A percentile compares a stretch with the other conserved stretches of the same genome.
phyloP scores from a whole-genome alignment of 345 rosid species.

The Eucalyptus tenuipes region DNA sequence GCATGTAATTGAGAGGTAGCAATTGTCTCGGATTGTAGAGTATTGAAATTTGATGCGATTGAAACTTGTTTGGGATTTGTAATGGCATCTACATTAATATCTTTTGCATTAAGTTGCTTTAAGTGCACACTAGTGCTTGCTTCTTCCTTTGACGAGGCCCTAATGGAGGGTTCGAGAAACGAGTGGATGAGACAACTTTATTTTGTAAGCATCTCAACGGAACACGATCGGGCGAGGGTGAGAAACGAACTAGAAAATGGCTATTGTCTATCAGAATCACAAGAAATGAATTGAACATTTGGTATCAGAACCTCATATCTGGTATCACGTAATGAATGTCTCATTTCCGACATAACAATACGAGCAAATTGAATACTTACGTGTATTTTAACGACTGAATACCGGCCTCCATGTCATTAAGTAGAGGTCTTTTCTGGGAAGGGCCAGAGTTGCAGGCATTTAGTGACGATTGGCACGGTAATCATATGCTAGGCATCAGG shows the following conservation, averaged over 20 bases:
- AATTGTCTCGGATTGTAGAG: neutral
- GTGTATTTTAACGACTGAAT: neutral
- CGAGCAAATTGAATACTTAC: neutral
- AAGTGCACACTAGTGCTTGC: neutral
- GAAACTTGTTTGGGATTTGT: neutral
- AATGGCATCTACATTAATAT: neutral
- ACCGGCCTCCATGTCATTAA: neutral
- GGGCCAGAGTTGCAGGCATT: neutral
- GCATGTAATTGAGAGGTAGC: neutral
- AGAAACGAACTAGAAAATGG: neutral
- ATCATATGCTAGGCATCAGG: neutral
- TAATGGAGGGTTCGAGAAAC: neutral
- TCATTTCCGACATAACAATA: neutral
- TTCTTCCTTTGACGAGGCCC: neutral
- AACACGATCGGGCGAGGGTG: neutral
- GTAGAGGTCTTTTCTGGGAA: neutral
- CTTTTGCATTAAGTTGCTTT: neutral
- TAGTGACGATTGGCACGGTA: neutral
- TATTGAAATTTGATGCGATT: neutral
- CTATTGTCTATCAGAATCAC: neutral
- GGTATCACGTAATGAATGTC: neutral
- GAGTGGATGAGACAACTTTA: neutral
- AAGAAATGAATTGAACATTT: neutral
- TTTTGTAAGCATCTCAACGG: neutral
- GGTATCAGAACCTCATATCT: neutral